Percentiles rank a stretch among this genome's conserved stretches.
phyloP scores from a whole-genome alignment of 2,329 filamentous ascomycete species.

The Dichotomopilus funicola region DNA sequence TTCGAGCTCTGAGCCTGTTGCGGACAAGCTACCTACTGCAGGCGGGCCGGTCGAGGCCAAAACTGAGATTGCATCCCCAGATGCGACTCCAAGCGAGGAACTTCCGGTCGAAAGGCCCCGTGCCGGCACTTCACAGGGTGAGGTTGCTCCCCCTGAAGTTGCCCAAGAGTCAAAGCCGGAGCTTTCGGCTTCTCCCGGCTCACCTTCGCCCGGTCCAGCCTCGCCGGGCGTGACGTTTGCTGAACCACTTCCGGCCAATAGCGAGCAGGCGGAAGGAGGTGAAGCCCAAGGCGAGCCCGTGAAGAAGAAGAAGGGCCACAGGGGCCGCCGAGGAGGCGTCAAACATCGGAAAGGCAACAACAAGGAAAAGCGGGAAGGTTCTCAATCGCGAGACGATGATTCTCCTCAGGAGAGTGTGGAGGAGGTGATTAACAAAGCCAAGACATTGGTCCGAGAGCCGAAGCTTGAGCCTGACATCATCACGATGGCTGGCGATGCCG shows the following conservation, averaged over 20 bases:
- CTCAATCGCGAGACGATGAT: conserved; percentile 45
- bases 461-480: conserved; percentile 56
- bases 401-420: conserved; percentile 45
- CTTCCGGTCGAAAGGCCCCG: too few relatives aligned
- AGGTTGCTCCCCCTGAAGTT: background rate
- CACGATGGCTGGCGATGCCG: conserved; percentile 50
- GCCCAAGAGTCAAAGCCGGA: background rate
- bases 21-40: background rate
- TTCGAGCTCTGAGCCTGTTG: background rate
- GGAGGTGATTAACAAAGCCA: conserved; percentile 53
- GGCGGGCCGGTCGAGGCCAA: background rate
- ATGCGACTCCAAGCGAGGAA: too few relatives aligned
- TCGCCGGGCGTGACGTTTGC: conserved; percentile 15
- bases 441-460: conserved; percentile 47
- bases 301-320: conserved; percentile 63
- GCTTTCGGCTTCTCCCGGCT: background rate
- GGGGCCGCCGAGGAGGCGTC: conserved; percentile 65
- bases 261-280: conserved; percentile 22
- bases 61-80: background rate
- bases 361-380: conserved; percentile 46
- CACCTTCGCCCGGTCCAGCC: background rate
- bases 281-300: conserved; percentile 34
- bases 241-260: conserved; percentile 15
- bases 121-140: too few relatives aligned
- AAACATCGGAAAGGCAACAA: conserved; percentile 51